These are phyloP conservation scores for Teratosphaeria nubilosa DNA, from an alignment of 2,329 filamentous ascomycete genomes.

Conservation along the genomic window DNA sequence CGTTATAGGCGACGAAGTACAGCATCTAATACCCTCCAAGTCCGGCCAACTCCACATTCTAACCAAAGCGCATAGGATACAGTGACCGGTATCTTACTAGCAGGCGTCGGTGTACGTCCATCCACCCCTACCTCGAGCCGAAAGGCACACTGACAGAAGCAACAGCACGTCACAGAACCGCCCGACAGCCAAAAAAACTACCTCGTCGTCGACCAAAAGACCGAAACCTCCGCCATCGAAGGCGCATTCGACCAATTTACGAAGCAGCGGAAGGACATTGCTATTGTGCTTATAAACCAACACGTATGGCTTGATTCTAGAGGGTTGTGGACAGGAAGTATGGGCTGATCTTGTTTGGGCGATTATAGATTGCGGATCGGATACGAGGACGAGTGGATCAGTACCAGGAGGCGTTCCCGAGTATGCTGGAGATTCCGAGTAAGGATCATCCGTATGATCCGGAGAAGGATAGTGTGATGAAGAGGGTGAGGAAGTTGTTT, in stretches of 20 bases:
- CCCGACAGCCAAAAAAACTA: slow-evolving; percentile 95
- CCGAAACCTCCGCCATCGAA: slow-evolving; percentile 79
- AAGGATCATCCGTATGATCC: slow-evolving; percentile 99
- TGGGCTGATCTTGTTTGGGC: not conserved
- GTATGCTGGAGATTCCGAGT: slow-evolving; percentile 90
- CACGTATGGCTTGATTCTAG: slow-evolving; percentile 51
- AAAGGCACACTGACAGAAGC: not conserved
- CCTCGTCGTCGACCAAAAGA: slow-evolving; percentile 90
- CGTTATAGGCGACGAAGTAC: slow-evolving; percentile 92
- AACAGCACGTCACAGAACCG: slow-evolving; percentile 77
- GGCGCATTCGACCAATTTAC: slow-evolving; percentile 84
- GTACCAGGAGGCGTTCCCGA: slow-evolving; percentile 92
- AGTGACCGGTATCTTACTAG: slow-evolving; percentile 87
- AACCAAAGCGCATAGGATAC: slow-evolving; percentile 58
- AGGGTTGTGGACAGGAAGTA: not conserved
- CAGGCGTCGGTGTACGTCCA: slow-evolving; percentile 74
- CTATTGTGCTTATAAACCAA: slow-evolving; percentile 93
- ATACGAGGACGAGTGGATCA: slow-evolving; percentile 86
- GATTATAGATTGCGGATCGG: slow-evolving; percentile 69
- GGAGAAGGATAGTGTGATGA: slow-evolving; percentile 95
- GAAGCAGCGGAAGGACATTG: slow-evolving; percentile 85
- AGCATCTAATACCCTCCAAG: not conserved
- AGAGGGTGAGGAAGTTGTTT: slow-evolving; percentile 67
- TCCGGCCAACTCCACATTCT: not conserved
- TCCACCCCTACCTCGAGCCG: not conserved